These are phyloP conservation scores for Phytopythium montanum DNA, from an alignment of 352 stramenopile species.

Conservation along the genomic window DNA sequence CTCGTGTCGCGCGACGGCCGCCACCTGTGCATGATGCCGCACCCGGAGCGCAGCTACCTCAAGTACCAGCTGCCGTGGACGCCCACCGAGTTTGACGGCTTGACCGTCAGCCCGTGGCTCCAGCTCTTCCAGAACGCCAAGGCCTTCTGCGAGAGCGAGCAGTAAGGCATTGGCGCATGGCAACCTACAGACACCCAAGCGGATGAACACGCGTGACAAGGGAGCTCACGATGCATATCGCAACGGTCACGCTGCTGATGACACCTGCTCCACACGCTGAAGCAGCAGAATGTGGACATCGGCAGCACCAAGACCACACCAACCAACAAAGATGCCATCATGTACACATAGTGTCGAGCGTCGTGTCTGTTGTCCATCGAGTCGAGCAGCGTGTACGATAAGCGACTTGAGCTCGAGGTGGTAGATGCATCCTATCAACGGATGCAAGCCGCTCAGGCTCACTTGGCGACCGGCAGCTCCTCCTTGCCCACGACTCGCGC, in stretches of 20 bases:
- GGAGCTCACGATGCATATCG: neutral
- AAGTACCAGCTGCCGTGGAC: constrained; percentile 98
- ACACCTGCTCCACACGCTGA: neutral
- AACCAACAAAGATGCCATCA: neutral
- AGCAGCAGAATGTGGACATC: neutral
- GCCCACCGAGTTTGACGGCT: constrained; percentile 78
- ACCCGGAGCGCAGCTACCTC: constrained; percentile 97
- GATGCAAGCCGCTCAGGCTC: too few species aligned
- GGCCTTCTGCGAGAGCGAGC: constrained; percentile 89
- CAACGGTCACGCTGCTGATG: neutral
- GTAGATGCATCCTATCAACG: too few species aligned
- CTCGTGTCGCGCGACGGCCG: constrained; percentile 96
- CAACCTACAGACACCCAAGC: neutral
- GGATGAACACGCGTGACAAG: neutral
- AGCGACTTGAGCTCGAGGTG: too few species aligned
- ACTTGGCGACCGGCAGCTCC: constrained; percentile 15
- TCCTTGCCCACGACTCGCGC: constrained; percentile 48
- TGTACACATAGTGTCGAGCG: too few species aligned
- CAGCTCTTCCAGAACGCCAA: constrained; percentile 99
- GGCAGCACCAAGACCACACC: neutral
- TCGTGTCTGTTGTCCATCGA: too few species aligned
- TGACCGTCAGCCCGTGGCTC: constrained; percentile 92
- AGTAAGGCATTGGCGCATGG: constrained; percentile 25
- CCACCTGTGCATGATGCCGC: constrained; percentile 99
- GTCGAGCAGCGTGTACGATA: too few species aligned